phyloP scores from a whole-genome alignment of 1,139 yeast species.

The Geotrichum histeridarum region DNA sequence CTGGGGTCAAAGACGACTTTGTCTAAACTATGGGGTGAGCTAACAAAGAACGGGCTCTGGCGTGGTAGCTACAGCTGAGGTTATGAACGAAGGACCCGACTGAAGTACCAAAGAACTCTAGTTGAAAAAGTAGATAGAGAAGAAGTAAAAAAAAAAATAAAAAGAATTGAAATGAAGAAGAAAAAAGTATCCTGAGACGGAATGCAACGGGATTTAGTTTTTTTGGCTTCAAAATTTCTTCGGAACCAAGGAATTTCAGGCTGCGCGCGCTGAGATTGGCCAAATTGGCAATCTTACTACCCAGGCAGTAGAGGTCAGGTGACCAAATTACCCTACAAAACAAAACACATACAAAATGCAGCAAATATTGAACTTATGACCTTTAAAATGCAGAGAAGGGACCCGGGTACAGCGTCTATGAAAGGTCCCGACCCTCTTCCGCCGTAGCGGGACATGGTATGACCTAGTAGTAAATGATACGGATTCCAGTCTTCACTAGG shows the following conservation, averaged over 20 bases:
- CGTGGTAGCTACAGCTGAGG: too few species aligned
- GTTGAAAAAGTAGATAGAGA: neutral
- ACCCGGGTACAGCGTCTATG: too few species aligned
- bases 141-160: neutral
- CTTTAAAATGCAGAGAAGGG: too few species aligned
- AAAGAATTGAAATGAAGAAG: neutral
- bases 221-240: neutral
- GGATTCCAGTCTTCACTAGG: slow-evolving; percentile 6
- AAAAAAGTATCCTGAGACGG: neutral
- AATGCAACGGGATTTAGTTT: neutral
- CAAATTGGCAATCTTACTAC: too few species aligned
- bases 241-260: neutral
- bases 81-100: too few species aligned
- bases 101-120: neutral
- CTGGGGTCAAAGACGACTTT: too few species aligned
- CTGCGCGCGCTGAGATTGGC: neutral
- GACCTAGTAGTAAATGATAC: slow-evolving; percentile 7
- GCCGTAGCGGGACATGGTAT: too few species aligned
- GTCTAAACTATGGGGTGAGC: too few species aligned
- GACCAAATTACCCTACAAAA: neutral
- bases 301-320: neutral
- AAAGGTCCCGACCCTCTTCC: too few species aligned
- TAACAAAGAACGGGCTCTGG: too few species aligned
- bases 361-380: too few species aligned
- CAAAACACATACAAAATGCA: too few species aligned